Evolutionary conservation across 345 rosid genomes (phyloP).

Genomic region (Salix udensis): DNA sequence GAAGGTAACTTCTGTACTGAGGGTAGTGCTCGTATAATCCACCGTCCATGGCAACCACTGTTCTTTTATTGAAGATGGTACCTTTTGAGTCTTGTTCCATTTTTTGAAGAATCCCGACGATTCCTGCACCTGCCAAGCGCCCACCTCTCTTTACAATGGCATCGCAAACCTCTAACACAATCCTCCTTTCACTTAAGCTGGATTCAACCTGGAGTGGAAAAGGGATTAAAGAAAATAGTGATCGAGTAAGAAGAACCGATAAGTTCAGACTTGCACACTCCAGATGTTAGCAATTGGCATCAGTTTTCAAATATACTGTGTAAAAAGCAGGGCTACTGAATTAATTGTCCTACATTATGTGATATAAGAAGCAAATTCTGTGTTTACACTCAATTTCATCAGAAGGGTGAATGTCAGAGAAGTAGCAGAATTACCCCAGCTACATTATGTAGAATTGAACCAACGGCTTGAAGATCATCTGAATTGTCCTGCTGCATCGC

Average conservation of each 20-base stretch:
- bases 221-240: not conserved
- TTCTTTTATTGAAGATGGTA: slow-evolving; percentile 46
- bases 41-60: slow-evolving; percentile 87
- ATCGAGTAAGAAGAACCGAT: not conserved
- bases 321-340: not conserved
- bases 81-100: slow-evolving; percentile 65
- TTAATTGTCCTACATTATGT: no score
- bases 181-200: slow-evolving; percentile 42
- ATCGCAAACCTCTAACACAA: slow-evolving; percentile 55
- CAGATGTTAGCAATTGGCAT: not conserved
- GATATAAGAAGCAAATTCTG: not conserved
- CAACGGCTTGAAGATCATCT: slow-evolving; percentile 59
- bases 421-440: slow-evolving; percentile 36
- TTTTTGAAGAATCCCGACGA: slow-evolving; percentile 79
- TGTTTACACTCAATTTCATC: not conserved
- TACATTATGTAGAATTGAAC: slow-evolving; percentile 44
- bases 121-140: slow-evolving; percentile 81
- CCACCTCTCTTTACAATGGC: slow-evolving; percentile 68
- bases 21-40: slow-evolving; percentile 71
- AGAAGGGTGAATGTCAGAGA: not conserved
- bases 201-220: slow-evolving; percentile 46
- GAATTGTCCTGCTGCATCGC: slow-evolving; percentile 66
- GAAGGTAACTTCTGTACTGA: slow-evolving; percentile 59
- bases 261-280: no score
- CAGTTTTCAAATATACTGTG: not conserved